Conservation (phyloP, 495 filamentous ascomycete genomes). For the Immersiella caudata region DNA sequence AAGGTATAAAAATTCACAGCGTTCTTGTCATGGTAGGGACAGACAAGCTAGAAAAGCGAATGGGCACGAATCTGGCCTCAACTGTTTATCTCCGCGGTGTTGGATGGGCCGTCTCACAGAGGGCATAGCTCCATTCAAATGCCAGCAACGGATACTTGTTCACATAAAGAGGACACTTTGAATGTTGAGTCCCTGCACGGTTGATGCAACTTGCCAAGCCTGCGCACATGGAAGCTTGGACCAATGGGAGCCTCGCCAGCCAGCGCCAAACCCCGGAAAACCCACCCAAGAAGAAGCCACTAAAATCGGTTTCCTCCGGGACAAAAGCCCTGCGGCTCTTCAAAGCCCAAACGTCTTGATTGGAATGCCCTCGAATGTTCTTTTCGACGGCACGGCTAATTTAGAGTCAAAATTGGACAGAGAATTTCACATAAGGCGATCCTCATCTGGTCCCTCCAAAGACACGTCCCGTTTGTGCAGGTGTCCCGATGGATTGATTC, state of each 20-base stretch:
- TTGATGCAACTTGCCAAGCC: slow-evolving; percentile 23
- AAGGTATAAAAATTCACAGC: slow-evolving; percentile 13
- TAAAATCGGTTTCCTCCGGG: background rate
- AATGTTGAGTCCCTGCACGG: slow-evolving; percentile 27
- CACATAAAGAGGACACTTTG: slow-evolving; percentile 43
- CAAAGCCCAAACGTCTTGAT: background rate
- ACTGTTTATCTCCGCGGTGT: slow-evolving; percentile 9
- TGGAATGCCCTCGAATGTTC: background rate
- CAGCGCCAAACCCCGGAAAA: background rate
- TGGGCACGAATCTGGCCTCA: slow-evolving; percentile 26
- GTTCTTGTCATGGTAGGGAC: slow-evolving; percentile 12
- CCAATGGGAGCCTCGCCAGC: slow-evolving; percentile 8
- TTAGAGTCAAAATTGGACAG: background rate
- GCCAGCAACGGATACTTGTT: slow-evolving; percentile 29
- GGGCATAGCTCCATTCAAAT: slow-evolving; percentile 14
- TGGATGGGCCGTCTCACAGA: slow-evolving; percentile 10
- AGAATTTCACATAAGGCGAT: background rate
- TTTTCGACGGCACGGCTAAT: background rate
- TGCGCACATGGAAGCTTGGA: slow-evolving; percentile 4
- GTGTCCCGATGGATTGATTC: background rate
- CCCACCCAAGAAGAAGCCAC: background rate
- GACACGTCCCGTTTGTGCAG: background rate
- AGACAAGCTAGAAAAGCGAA: slow-evolving; percentile 17
- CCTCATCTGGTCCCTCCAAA: background rate
- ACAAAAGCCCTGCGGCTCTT: background rate